Evolutionary conservation across 768 basidiomycete species (phyloP), one percentile per base, ranked within the genome.

Genomic region (Termitomyces sp.): DNA sequence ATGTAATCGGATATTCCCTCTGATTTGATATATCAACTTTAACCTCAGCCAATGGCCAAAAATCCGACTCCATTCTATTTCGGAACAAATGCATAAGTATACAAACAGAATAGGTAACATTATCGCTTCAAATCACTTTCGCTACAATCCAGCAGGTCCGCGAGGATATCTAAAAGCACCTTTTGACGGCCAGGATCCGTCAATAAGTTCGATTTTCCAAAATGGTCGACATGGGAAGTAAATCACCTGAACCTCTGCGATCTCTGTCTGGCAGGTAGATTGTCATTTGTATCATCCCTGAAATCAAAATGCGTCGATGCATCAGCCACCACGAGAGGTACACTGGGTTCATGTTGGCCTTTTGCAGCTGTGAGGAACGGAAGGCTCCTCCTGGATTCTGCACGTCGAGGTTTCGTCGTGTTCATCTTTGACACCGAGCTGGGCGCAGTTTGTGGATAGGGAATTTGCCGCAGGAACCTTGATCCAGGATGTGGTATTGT

Each of bases 321-420:
- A n/a, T 52, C 43, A 30, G 45, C 40, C 23, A 47, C 25, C 1
- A 35, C 39, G 19, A 32, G 14, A 14, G 30, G 5, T 8, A 19
- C 17, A 28, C 43, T 48, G 11, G 30, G 39, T 23, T 39, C 48
- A n/a, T 11, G 17, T 19, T 27, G 30, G 41, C 37, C 21, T 42
- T 57, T 61, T 34, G 52, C 59, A 25, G 63, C 44, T 21, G 56
- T 59, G 11, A 67, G 44, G 46, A 68, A 68, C 19, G 63, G 61
- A 47, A 69, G 55, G 47, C 68, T 68, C 57, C 51, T 65, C 35
- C 68, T 61, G 1, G 49, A 47, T 55, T 66, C 64, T 42, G 66
- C 59, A 12, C 51, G 59, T 27, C 58, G 48, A n/a, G 61, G 54
- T 35, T 58, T 65, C 34, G 50, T 42, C 21, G 39, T 30, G 16